Evolutionary conservation across 495 filamentous ascomycete genomes (phyloP).

Genomic region (Barbatosphaeria neglecta): DNA sequence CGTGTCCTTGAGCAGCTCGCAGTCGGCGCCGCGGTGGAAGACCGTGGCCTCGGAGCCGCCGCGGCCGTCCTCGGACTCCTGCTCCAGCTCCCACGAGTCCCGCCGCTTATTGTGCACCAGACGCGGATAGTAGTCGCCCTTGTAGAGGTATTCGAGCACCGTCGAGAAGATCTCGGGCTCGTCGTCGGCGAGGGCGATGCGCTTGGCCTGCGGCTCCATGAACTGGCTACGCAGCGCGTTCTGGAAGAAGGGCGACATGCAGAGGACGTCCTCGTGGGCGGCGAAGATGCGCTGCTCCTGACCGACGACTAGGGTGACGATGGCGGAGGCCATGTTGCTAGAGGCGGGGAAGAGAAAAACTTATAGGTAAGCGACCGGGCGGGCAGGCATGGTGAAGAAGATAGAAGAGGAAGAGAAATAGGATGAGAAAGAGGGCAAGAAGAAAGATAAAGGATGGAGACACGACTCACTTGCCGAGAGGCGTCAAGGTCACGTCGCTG

Average conservation of each 20-base stretch:
- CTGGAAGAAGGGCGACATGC: slow-evolving; percentile 70
- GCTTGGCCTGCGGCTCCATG: slow-evolving; percentile 49
- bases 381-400: not conserved
- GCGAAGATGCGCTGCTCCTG: slow-evolving; percentile 77
- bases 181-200: slow-evolving; percentile 71
- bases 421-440: not conserved
- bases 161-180: slow-evolving; percentile 83
- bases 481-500: slow-evolving; percentile 14
- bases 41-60: slow-evolving; percentile 58
- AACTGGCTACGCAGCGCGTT: slow-evolving; percentile 48
- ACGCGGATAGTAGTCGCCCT: slow-evolving; percentile 82
- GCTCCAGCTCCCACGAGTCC: slow-evolving; percentile 65
- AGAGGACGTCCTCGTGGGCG: slow-evolving; percentile 79
- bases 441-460: not conserved
- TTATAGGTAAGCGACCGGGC: slow-evolving; percentile 4
- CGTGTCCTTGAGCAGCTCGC: slow-evolving; percentile 74
- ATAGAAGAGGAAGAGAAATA: slow-evolving; percentile 1
- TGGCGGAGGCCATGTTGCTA: slow-evolving; percentile 58
- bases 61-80: slow-evolving; percentile 40
- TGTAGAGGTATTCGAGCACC: slow-evolving; percentile 88
- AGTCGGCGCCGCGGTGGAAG: slow-evolving; percentile 51
- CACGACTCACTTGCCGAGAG: slow-evolving; percentile 18
- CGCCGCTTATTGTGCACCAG: slow-evolving; percentile 56
- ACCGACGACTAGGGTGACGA: slow-evolving; percentile 74
- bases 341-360: not conserved